Evolutionary conservation across 306 rosid genomes (phyloP).

Genomic region (Trifolium fragiferum): DNA sequence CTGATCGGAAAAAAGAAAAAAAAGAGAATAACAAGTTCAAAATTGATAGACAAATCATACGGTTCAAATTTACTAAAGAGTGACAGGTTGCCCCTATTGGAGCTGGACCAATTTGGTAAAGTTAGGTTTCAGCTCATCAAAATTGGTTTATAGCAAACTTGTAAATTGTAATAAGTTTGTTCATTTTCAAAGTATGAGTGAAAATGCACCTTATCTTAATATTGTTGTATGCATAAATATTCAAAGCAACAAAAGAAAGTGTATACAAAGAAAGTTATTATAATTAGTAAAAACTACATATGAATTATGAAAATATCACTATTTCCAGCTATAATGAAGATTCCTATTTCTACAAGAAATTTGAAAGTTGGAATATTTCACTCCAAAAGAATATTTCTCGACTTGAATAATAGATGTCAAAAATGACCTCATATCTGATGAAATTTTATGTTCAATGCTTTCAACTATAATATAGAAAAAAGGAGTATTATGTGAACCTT

Average conservation of each 20-base stretch:
- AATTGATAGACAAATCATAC: too few species aligned
- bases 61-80: too few species aligned
- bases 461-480: conserved; percentile 8
- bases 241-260: too few species aligned
- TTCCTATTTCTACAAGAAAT: neutral
- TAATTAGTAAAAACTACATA: neutral
- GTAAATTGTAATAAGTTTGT: too few species aligned
- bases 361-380: neutral
- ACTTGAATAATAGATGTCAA: conserved; percentile 35
- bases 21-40: too few species aligned
- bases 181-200: too few species aligned
- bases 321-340: neutral
- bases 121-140: neutral
- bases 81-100: too few species aligned
- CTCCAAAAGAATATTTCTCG: conserved; percentile 13
- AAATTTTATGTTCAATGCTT: conserved; percentile 18
- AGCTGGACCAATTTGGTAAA: too few species aligned
- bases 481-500: conserved; percentile 61
- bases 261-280: too few species aligned
- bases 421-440: conserved; percentile 4
- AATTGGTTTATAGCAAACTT: neutral
- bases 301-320: neutral
- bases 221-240: too few species aligned
- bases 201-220: too few species aligned
- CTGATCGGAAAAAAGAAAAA: too few species aligned